Base-by-base conservation (phyloP, 106 monocot genomes). In the Allium cepa region DNA sequence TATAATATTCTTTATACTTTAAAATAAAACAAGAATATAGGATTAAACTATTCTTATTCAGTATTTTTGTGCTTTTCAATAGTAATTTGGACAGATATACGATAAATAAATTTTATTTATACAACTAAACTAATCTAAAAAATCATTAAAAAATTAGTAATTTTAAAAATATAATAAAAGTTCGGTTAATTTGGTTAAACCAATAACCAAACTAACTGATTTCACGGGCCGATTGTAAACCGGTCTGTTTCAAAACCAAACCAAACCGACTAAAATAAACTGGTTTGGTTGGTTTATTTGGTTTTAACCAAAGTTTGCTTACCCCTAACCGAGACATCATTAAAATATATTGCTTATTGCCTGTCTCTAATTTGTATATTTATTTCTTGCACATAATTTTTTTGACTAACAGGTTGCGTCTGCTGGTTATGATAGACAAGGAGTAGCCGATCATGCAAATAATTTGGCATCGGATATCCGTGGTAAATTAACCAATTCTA, bases 381-480 rank as follows among this genome's bases (percentile, higher is more conserved):
- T 50, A 59, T 26, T 13, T 63, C 68, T 72, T 46, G 70, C 52
- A 8, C 15, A 17, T 62, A 47, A 27, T 57, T 66, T 11, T 22
- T 69, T 22, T 73, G 56, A 60, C 8, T 73, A 49, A 64, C 58
- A 99, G 97, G 97, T 99, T 45, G 62, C 89, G 59, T 71, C 82
- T 63, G 49, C 87, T 77, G 84, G 82, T 79, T 99, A 99, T 90
- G 90, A 99, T 63, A 89, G 97, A 76, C 92, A 99, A 77, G 79
- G 73, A 60, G 97, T 99, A 14, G 97, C 92, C 82, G 97, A 99
- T 72, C 97, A 99, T 83, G 97, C 97, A 79, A 99, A 99, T 70
- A 93, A 93, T 77, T 86, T 99, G 58, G 89, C 89, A 59, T 89
- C 97, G 51, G 93, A 99, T 74, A 99, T 99, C 73, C 88, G 85